Percentiles rank a stretch among this genome's conserved stretches.
Conservation (phyloP, 495 filamentous ascomycete genomes). For the Coniosporium apollinis region DNA sequence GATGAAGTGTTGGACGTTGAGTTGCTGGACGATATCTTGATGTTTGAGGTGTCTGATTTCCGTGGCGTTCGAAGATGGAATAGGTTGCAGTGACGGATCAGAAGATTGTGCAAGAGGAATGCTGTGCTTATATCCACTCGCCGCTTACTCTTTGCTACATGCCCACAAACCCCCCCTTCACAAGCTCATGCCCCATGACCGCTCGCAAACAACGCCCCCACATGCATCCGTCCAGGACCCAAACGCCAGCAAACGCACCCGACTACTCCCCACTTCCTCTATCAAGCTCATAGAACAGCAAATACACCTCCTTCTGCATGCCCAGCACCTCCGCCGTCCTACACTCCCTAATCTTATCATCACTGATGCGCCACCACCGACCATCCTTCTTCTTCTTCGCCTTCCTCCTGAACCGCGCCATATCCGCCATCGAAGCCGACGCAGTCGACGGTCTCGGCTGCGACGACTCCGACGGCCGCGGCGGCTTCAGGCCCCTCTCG, state of each 20-base stretch:
- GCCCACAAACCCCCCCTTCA: too few species aligned
- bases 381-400: constrained; percentile 41
- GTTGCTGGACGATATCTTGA: too few species aligned
- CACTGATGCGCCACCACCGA: constrained; percentile 95
- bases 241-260: too few species aligned
- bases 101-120: too few species aligned
- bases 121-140: too few species aligned
- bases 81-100: too few species aligned
- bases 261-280: constrained; percentile 9
- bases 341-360: constrained; percentile 89
- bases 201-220: too few species aligned
- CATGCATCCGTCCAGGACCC: too few species aligned
- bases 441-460: not conserved
- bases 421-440: not conserved
- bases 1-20: not conserved
- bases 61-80: too few species aligned
- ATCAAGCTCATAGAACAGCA: constrained; percentile 89
- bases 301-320: constrained; percentile 92
- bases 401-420: constrained; percentile 16
- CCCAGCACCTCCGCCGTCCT: constrained; percentile 77
- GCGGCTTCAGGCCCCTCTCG: constrained; percentile 3
- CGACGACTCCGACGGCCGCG: not conserved
- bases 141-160: too few species aligned
- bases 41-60: too few species aligned
- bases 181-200: too few species aligned